Evolutionary conservation across 2,329 filamentous ascomycete species (phyloP), one percentile per base, ranked within the genome.

Genomic region (Niveomyces coronatus): DNA sequence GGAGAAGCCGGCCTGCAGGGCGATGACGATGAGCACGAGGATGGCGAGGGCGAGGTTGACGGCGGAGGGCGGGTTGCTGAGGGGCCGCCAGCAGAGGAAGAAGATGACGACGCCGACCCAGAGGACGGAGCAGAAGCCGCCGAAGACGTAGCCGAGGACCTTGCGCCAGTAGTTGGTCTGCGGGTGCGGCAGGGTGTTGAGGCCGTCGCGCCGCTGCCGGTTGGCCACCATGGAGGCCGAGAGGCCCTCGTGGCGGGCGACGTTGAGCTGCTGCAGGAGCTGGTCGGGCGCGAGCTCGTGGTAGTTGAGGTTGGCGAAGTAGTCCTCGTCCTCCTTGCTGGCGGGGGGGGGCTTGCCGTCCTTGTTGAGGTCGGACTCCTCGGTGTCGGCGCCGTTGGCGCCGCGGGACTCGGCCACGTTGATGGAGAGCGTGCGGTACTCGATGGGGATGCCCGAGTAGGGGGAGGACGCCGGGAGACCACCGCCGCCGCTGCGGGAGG

Each of bases 51-150:
- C 62, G 2, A 68, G 56, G 45, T 68, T 68, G 18, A 61, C 60
- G 2, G 51, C 39, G 3, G 61, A 61, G 0, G 65, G 65, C 0
- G 65, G 65, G 29, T 61, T 49, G 45, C 64, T 64, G 32, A 68
- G 52, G n/a, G 65, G 65, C 14, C 51, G 45, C 65, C 65, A 68
- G 49, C 63, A 67, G 43, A 68, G 47, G 45, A 68, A 68, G 55
- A 68, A 67, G 48, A 68, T 54, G 44, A 68, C 55, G 34, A 63
- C 62, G 14, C 62, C 65, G 24, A 67, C 47, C 64, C 63, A 68
- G 10, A 68, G 55, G 16, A 68, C 54, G 1, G 63, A 66, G 34
- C 64, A 67, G 49, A 68, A 68, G 31, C 65, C 65, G 24, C 64
- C 64, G 47, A 68, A 68, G 40, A 68, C 43, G 42, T 67, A 68